Evolutionary conservation across 164 flowering plant species (phyloP).

Genomic region (Litsea cubeba): DNA sequence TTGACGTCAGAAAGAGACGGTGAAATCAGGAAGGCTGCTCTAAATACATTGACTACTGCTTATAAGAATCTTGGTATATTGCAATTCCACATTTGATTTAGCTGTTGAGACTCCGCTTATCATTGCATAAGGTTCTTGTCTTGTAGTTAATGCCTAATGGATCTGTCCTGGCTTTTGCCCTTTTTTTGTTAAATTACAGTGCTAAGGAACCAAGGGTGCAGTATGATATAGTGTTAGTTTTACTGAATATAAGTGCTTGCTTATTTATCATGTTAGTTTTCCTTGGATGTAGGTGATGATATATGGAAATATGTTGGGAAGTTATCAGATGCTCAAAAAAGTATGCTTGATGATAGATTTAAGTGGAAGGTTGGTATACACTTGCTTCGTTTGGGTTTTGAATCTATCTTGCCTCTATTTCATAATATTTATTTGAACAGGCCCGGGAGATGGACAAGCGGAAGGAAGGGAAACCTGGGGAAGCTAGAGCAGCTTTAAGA

Average conservation of each 20-base stretch:
- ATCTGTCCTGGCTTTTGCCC: background rate
- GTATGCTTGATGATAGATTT: constrained; percentile 98
- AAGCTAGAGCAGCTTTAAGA: constrained; percentile 79
- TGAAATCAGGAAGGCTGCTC: constrained; percentile 92
- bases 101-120: background rate
- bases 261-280: background rate
- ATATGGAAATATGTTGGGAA: constrained; percentile 96
- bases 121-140: background rate
- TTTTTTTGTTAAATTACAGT: background rate
- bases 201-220: background rate
- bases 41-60: constrained; percentile 83
- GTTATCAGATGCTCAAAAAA: constrained; percentile 91
- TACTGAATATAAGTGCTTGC: background rate
- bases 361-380: constrained; percentile 80
- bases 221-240: background rate
- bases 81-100: background rate
- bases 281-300: constrained; percentile 65
- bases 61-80: constrained; percentile 87
- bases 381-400: background rate
- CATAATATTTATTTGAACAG: constrained; percentile 26
- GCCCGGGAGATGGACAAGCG: constrained; percentile 96
- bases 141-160: background rate
- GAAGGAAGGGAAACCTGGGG: constrained; percentile 97
- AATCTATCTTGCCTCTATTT: constrained; percentile 4
- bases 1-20: constrained; percentile 97